These are phyloP conservation scores for Oenanthe javanica DNA, from an alignment of 140 eudicot genomes.

Conservation along the genomic window DNA sequence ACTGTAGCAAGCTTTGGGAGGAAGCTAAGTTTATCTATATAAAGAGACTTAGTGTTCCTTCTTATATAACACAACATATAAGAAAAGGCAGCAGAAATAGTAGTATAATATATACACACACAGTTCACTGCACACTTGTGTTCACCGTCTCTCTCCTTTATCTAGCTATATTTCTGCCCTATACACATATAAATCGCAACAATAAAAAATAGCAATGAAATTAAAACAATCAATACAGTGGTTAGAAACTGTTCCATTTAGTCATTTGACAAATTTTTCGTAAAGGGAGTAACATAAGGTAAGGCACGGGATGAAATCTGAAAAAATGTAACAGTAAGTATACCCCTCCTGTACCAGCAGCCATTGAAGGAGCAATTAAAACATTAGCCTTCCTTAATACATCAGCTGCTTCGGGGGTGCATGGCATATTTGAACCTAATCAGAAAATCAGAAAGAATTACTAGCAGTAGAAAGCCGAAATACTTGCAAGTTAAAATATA, in stretches of 20 bases:
- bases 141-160: too few species aligned
- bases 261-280: background rate
- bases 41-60: too few species aligned
- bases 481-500: too few species aligned
- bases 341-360: constrained; percentile 99
- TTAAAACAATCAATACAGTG: background rate
- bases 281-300: background rate
- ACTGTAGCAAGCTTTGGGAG: too few species aligned
- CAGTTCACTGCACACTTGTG: too few species aligned
- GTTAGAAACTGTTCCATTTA: background rate
- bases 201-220: background rate
- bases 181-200: too few species aligned
- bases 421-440: constrained; percentile 96
- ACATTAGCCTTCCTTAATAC: constrained; percentile 84
- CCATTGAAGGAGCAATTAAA: constrained; percentile 92
- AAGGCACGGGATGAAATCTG: background rate
- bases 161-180: too few species aligned
- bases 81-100: too few species aligned
- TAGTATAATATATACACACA: too few species aligned
- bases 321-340: background rate
- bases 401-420: constrained; percentile 93
- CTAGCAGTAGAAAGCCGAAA: background rate
- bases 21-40: too few species aligned
- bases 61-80: too few species aligned
- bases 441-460: background rate